Evolutionary conservation across 352 stramenopile species (phyloP).

Genomic region (Elongisporangium senticosum): DNA sequence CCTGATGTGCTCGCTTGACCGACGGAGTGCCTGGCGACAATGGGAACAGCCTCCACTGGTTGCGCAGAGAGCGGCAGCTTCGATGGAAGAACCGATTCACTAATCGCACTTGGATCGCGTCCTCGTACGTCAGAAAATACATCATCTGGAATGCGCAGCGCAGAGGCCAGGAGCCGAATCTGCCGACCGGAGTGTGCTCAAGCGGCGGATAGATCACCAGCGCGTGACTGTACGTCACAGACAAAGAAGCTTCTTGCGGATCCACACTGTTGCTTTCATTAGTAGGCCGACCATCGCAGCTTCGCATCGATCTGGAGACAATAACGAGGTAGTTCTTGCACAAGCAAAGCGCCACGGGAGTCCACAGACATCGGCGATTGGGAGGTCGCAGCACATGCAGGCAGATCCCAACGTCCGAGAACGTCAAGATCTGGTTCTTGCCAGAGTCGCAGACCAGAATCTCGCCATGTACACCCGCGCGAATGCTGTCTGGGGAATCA

Average conservation of each 20-base stretch:
- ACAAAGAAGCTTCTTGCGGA: background rate
- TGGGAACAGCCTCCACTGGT: conserved; percentile 48
- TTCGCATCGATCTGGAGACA: background rate
- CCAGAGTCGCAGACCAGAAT: conserved; percentile 38
- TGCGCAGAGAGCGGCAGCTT: conserved; percentile 28
- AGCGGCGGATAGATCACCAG: conserved; percentile 21
- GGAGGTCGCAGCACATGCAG: conserved; percentile 24
- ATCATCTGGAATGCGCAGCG: conserved; percentile 18
- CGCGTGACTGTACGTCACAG: conserved; percentile 1
- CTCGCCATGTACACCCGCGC: conserved; percentile 22
- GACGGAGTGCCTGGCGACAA: conserved; percentile 22
- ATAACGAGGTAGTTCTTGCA: conserved; percentile 5
- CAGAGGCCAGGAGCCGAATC: conserved; percentile 20
- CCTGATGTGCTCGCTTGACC: conserved; percentile 29
- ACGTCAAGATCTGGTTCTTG: conserved; percentile 27
- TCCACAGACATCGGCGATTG: conserved; percentile 13
- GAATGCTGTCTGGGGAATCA: conserved; percentile 17
- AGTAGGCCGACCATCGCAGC: too few species aligned
- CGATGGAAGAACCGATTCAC: conserved; percentile 33
- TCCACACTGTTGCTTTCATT: background rate
- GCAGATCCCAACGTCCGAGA: conserved; percentile 33
- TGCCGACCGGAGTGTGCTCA: conserved; percentile 17
- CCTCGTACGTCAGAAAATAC: conserved; percentile 39
- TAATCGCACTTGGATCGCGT: conserved; percentile 37
- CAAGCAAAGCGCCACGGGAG: conserved; percentile 14